A percentile compares a stretch with the other conserved stretches of the same genome.
These are phyloP conservation scores for Coniochaeta sp. DNA, from an alignment of 2,329 filamentous ascomycete species.

Conservation along the genomic window DNA sequence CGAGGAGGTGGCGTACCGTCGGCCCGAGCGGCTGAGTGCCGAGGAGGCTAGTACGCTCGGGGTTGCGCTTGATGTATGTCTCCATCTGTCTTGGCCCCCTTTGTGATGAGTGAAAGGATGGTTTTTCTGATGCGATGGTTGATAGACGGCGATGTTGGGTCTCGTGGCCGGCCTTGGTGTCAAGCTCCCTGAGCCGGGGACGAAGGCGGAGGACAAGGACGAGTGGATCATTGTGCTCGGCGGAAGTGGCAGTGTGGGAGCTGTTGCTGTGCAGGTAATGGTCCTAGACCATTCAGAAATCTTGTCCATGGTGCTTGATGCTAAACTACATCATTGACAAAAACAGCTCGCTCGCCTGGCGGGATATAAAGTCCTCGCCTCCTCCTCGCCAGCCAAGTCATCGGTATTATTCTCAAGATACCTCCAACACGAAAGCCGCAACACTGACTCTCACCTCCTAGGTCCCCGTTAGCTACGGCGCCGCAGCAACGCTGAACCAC, in stretches of 20 bases:
- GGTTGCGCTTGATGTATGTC: constrained; percentile 23
- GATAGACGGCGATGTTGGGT: constrained; percentile 25
- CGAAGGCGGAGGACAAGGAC: constrained; percentile 11
- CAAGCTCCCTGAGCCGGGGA: constrained; percentile 12
- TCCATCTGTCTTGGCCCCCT: background rate
- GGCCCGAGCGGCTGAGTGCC: constrained; percentile 13
- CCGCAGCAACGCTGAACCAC: constrained; percentile 24
- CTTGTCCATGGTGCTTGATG: too few species aligned
- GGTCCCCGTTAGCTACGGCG: constrained; percentile 20
- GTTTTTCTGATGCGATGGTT: background rate
- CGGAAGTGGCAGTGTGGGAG: constrained; percentile 25
- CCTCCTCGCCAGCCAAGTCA: constrained; percentile 23
- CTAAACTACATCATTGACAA: too few species aligned
- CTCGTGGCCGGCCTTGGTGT: constrained; percentile 21
- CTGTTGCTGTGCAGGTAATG: constrained; percentile 22
- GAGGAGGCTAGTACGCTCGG: constrained; percentile 27
- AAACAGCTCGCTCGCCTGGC: constrained; percentile 23
- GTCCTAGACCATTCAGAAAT: too few species aligned
- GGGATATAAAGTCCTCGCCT: constrained; percentile 28
- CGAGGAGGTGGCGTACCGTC: constrained; percentile 25
- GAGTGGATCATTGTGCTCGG: constrained; percentile 30
- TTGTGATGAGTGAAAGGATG: background rate
- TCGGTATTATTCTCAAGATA: constrained; percentile 8
- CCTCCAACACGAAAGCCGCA: background rate
- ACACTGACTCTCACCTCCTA: constrained; percentile 5